Conservation (phyloP, 345 rosid species). For the Populus davidiana region DNA sequence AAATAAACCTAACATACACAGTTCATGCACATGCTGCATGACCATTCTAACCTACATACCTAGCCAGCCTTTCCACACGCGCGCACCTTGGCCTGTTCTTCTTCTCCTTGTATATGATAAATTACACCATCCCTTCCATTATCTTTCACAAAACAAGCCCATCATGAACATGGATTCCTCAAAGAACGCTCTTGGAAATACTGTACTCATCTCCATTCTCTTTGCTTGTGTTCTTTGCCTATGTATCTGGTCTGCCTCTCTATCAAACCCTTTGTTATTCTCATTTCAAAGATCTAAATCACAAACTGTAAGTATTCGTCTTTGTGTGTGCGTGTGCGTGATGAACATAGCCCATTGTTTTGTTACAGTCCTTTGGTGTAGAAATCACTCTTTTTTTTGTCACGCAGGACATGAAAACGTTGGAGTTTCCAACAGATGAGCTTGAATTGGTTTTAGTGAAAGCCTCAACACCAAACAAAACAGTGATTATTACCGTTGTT, state of each 20-base stretch:
- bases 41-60: background rate
- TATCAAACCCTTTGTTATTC: slow-evolving; percentile 19
- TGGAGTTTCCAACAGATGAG: slow-evolving; percentile 34
- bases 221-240: slow-evolving; percentile 38
- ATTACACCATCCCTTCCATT: background rate
- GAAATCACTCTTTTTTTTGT: background rate
- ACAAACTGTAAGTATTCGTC: slow-evolving; percentile 26
- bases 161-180: slow-evolving; percentile 29
- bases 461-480: slow-evolving; percentile 44
- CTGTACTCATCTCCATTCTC: slow-evolving; percentile 28
- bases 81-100: background rate
- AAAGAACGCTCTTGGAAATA: slow-evolving; percentile 14
- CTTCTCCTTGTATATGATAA: background rate
- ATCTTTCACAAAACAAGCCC: background rate
- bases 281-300: background rate
- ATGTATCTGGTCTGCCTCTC: slow-evolving; percentile 20
- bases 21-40: background rate
- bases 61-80: background rate
- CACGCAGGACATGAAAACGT: background rate
- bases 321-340: too few species aligned
- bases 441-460: slow-evolving; percentile 38
- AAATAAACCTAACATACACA: too few species aligned
- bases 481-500: slow-evolving; percentile 24
- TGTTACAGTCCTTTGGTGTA: background rate
- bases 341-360: too few species aligned